These are phyloP conservation scores for Trichoderma hamatum DNA, from an alignment of 2,329 filamentous ascomycete species.

Conservation along the genomic window DNA sequence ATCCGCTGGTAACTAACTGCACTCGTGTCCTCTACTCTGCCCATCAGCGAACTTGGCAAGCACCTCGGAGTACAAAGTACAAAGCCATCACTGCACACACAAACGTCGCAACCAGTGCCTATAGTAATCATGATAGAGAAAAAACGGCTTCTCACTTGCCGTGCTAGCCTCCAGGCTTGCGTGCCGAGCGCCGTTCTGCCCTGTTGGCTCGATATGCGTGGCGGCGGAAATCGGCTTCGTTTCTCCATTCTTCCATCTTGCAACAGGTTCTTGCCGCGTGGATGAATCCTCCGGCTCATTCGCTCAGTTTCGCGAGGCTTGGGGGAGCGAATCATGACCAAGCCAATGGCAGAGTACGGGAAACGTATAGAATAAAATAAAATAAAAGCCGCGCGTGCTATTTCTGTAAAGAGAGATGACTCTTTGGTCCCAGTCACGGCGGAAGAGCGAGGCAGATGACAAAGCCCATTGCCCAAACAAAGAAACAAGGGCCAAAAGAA, in stretches of 20 bases:
- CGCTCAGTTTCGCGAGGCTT: conserved; percentile 1
- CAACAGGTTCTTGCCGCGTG: neutral
- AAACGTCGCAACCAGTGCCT: neutral
- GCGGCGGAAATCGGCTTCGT: neutral
- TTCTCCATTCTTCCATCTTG: neutral
- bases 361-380: neutral
- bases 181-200: conserved; percentile 16
- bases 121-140: neutral
- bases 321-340: neutral
- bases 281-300: conserved; percentile 11
- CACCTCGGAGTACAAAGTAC: neutral
- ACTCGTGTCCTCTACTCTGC: neutral
- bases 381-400: neutral
- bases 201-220: neutral
- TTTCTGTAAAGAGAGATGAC: neutral
- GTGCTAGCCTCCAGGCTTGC: conserved; percentile 6
- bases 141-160: conserved; percentile 6
- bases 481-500: neutral
- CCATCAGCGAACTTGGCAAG: neutral
- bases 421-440: neutral
- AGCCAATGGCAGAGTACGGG: neutral
- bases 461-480: neutral
- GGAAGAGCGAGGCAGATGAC: neutral
- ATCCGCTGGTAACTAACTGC: neutral
- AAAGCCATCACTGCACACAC: neutral